phyloP scores from a whole-genome alignment of 768 basidiomycete genomes.

The Boletus vermiculosoides region DNA sequence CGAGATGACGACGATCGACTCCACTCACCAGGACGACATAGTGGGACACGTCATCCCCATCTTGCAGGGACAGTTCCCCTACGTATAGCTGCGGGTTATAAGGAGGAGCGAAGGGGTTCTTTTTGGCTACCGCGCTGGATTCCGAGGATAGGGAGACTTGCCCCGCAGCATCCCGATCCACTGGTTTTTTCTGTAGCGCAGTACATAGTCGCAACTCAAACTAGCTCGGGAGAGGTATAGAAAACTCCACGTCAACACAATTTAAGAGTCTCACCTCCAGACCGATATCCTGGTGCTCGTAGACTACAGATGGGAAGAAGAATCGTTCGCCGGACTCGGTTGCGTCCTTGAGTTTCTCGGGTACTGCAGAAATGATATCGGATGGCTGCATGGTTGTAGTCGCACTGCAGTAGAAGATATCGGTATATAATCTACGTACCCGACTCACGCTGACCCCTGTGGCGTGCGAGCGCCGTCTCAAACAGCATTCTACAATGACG shows the following conservation, averaged over 20 bases:
- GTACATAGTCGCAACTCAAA: conserved; percentile 87
- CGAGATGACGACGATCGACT: background rate
- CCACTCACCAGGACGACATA: conserved; percentile 69
- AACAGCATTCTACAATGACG: background rate
- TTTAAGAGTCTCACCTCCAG: conserved; percentile 51
- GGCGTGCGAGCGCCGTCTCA: conserved; percentile 13
- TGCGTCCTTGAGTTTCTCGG: conserved; percentile 57
- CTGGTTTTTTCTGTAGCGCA: conserved; percentile 77
- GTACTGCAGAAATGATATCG: conserved; percentile 56
- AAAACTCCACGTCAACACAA: background rate
- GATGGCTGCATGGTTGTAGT: conserved; percentile 24
- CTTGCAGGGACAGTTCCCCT: conserved; percentile 58
- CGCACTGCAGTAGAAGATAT: background rate
- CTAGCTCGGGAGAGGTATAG: conserved; percentile 39
- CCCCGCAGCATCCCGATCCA: conserved; percentile 45
- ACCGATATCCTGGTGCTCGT: conserved; percentile 57
- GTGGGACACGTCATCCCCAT: conserved; percentile 50
- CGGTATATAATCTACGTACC: background rate
- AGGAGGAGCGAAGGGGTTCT: conserved; percentile 84
- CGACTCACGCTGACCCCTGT: background rate
- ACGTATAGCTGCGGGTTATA: conserved; percentile 75
- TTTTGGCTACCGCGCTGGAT: conserved; percentile 25
- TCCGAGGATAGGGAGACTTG: conserved; percentile 29
- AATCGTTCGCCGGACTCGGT: conserved; percentile 62
- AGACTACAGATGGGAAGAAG: conserved; percentile 74